Base-by-base conservation (phyloP, 1,284 basidiomycete genomes). In the Cutaneotrichosporon sp. region DNA sequence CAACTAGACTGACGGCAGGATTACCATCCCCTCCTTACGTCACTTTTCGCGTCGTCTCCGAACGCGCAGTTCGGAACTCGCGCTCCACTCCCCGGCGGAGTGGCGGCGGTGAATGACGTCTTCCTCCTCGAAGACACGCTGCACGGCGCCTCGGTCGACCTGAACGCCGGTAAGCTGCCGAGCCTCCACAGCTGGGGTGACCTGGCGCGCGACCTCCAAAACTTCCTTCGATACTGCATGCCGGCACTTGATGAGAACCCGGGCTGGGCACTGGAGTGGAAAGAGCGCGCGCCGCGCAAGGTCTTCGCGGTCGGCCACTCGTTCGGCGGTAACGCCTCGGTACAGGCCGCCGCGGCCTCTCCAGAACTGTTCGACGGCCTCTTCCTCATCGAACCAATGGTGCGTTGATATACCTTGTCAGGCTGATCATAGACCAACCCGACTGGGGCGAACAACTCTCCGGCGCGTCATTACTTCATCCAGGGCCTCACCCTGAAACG, bases 111-210 rank as follows among this genome's bases (percentile, higher is more conserved):
- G n/a, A 86, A 89, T 70, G 91, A 94, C 73, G 83, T 92, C 18
- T 93, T 90, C 90, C 78, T 85, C 1, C 86, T 90, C 81, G 92
- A 94, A 68, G 84, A 88, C 47, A 83, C 87, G 2, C 87, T 90
- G 66, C 90, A 92, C 62, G 91, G 90, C 0, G 90, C 91, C 63
- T 85, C 89, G 16, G 87, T 83, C 1, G 76, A 89, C 26, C 64
- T 92, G 59, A 94, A 93, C 68, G 81, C 80, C 0, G 77, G 81
- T 0, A 78, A 80, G 22, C 79, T 89, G 2, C 84, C 84, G 0
- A 60, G 65, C 1, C 63, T 72, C 2, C 65, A 72, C 22, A 66
- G 64, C 8, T 78, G 76, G 76, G 42, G 50, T 42, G 84, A 85
- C 32, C 6, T 65, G 71, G 6, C 72, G 72, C 18, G 83, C 85